These are phyloP conservation scores for Dioscorea alata DNA, from an alignment of 106 monocot species.

Conservation along the genomic window DNA sequence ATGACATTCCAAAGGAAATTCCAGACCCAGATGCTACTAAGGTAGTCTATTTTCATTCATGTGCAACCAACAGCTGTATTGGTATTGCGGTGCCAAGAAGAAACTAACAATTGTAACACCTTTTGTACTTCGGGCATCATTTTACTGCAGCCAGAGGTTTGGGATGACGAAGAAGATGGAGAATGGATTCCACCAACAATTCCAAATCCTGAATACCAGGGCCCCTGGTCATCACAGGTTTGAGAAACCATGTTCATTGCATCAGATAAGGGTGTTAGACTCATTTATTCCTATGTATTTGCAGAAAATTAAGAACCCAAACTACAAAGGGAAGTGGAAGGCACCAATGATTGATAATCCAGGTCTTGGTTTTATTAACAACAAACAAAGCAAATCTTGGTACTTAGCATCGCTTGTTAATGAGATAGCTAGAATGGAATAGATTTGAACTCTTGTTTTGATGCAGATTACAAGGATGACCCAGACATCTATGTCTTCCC, in stretches of 20 bases:
- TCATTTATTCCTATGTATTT: not conserved
- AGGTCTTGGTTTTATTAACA: constrained; percentile 20
- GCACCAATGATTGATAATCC: constrained; percentile 80
- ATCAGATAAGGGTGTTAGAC: not conserved
- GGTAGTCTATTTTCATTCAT: constrained; percentile 12
- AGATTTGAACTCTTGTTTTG: too few species aligned
- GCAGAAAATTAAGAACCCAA: constrained; percentile 65
- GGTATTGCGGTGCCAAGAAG: too few species aligned
- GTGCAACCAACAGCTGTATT: too few species aligned
- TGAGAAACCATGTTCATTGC: not conserved
- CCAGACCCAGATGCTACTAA: constrained; percentile 51
- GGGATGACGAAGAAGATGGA: constrained; percentile 75
- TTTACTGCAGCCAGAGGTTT: constrained; percentile 57
- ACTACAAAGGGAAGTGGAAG: constrained; percentile 81
- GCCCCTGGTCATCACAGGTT: constrained; percentile 70
- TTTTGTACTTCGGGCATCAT: not conserved
- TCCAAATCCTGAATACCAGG: constrained; percentile 75
- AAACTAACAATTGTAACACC: too few species aligned
- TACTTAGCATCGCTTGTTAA: too few species aligned
- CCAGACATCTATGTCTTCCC: constrained; percentile 13
- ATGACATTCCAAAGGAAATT: constrained; percentile 59
- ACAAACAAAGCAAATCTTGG: too few species aligned
- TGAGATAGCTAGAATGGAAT: too few species aligned
- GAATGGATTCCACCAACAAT: constrained; percentile 66
- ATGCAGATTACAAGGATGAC: constrained; percentile 20